A percentile compares a stretch with the other conserved stretches of the same genome.
Evolutionary conservation across 192 early-diverging fungal species (phyloP).

Genomic region (Radiomyces spectabilis): DNA sequence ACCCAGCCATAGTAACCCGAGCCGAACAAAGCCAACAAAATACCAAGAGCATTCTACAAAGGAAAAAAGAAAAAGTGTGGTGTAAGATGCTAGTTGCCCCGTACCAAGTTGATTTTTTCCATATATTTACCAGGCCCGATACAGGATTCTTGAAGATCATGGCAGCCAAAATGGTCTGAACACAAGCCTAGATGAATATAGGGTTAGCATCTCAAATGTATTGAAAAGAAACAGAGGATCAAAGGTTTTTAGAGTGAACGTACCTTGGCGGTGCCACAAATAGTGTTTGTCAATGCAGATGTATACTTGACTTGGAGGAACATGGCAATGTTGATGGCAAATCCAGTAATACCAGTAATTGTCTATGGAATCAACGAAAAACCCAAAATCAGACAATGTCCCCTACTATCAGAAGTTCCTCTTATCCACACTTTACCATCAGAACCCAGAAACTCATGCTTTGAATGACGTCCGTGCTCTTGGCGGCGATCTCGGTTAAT

Average conservation of each 20-base stretch:
- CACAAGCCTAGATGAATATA: conserved; percentile 32
- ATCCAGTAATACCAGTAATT: conserved; percentile 54
- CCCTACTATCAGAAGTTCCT: too few relatives aligned
- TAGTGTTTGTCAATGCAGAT: conserved; percentile 59
- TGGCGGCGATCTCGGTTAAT: conserved; percentile 34
- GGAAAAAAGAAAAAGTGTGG: conserved; percentile 2
- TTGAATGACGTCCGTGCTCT: conserved; percentile 34
- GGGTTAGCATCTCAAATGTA: too few relatives aligned
- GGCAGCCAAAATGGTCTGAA: conserved; percentile 55
- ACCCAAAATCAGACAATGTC: not conserved
- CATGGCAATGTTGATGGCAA: conserved; percentile 63
- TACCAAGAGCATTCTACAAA: conserved; percentile 48
- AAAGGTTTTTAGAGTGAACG: too few relatives aligned
- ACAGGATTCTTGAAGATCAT: conserved; percentile 57
- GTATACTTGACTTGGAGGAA: conserved; percentile 67
- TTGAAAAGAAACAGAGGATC: too few relatives aligned
- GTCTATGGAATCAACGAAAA: conserved; percentile 8
- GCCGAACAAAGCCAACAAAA: conserved; percentile 46
- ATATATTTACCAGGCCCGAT: conserved; percentile 40
- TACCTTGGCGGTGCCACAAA: conserved; percentile 60
- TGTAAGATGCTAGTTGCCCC: not conserved
- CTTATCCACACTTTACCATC: conserved; percentile 47
- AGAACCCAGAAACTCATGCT: conserved; percentile 49
- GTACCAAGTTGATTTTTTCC: not conserved
- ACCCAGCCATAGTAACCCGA: conserved; percentile 54